A percentile compares a stretch with the other conserved stretches of the same genome.
Evolutionary conservation across 352 stramenopile genomes (phyloP).

Genomic region (Hyaloperonospora arabidopsidis): DNA sequence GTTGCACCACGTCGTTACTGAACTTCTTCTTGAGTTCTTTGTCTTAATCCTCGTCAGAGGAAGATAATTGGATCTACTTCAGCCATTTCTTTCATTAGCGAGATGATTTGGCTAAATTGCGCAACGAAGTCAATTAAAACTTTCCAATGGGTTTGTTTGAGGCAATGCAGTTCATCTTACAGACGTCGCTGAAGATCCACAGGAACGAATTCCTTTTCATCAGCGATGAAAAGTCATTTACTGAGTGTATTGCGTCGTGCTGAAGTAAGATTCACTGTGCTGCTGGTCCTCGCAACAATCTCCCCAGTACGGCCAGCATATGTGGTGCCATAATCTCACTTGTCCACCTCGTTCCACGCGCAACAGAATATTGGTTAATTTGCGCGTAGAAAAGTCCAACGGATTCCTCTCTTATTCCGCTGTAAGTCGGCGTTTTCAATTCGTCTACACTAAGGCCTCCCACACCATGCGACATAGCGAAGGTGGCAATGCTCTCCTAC

Average conservation of each 20-base stretch:
- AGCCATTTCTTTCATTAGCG: slow-evolving; percentile 11
- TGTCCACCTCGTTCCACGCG: background rate
- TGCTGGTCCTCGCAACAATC: background rate
- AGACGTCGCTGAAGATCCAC: slow-evolving; percentile 10
- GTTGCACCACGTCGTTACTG: slow-evolving; percentile 7
- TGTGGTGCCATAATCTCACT: background rate
- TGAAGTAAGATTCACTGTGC: background rate
- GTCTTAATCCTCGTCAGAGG: slow-evolving; percentile 1
- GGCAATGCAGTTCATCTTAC: slow-evolving; percentile 7
- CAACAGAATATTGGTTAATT: background rate
- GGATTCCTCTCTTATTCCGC: background rate
- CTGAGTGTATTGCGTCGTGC: background rate
- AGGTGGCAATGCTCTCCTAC: background rate
- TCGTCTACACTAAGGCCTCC: background rate
- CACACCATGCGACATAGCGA: background rate
- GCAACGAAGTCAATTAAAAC: slow-evolving; percentile 8
- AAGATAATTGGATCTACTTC: slow-evolving; percentile 13
- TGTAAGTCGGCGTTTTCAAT: background rate
- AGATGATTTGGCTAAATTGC: slow-evolving; percentile 5
- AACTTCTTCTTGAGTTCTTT: slow-evolving; percentile 5
- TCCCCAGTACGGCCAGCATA: background rate
- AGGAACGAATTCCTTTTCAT: slow-evolving; percentile 5
- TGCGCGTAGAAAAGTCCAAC: background rate
- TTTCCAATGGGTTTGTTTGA: slow-evolving; percentile 5
- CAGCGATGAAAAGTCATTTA: background rate